phyloP scores from a whole-genome alignment of 345 rosid species.

The Gynandropsis gynandra region DNA sequence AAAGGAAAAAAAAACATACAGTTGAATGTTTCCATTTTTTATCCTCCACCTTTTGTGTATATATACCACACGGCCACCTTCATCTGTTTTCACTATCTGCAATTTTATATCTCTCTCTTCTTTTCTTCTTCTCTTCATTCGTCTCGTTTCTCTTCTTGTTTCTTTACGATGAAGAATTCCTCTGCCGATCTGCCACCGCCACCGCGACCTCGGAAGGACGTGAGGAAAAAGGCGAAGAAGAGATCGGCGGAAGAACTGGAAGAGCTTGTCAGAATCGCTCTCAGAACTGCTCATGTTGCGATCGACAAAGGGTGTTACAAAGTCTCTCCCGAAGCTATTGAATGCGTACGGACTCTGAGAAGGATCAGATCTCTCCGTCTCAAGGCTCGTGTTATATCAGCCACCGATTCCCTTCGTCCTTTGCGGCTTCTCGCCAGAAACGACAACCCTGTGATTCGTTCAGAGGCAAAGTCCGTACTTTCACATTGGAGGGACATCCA shows the following conservation, averaged over 20 bases:
- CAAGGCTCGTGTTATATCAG: not conserved
- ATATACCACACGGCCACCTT: too few relatives aligned
- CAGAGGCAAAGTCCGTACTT: conserved; percentile 5
- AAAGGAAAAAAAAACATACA: too few relatives aligned
- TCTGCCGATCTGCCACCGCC: too few relatives aligned
- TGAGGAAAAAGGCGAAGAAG: not conserved
- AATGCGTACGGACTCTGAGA: conserved; percentile 13
- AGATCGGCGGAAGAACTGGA: not conserved
- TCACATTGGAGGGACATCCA: conserved; percentile 13
- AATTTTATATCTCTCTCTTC: too few relatives aligned
- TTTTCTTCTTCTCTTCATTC: too few relatives aligned
- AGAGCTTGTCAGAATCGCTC: not conserved
- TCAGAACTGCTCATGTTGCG: conserved; percentile 17
- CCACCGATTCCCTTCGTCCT: not conserved
- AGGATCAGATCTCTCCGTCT: conserved; percentile 13
- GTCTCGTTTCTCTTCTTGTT: too few relatives aligned
- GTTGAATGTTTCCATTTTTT: too few relatives aligned
- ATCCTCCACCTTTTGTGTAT: too few relatives aligned
- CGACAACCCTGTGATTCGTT: conserved; percentile 24
- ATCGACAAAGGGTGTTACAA: conserved; percentile 16
- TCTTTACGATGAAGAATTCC: too few relatives aligned
- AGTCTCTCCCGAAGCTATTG: conserved; percentile 20
- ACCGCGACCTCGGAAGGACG: not conserved
- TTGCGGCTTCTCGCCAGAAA: conserved; percentile 10
- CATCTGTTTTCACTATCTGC: too few relatives aligned